Conservation (phyloP, 164 flowering plant species). For the Liriodendron chinense region DNA sequence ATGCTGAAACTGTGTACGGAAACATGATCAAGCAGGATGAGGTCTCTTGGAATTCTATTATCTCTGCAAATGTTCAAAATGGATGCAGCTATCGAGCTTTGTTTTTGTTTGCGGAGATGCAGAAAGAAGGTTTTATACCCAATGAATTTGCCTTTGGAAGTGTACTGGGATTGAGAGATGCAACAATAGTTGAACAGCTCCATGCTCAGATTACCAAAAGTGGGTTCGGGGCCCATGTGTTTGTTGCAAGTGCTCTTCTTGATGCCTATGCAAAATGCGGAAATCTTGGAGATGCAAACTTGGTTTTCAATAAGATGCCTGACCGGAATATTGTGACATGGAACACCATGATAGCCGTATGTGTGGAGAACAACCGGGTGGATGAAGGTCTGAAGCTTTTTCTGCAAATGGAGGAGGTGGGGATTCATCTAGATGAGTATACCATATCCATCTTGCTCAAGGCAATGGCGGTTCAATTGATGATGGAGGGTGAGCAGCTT, state of each 20-base stretch:
- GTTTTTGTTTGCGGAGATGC: constrained; percentile 11
- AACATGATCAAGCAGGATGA: constrained; percentile 9
- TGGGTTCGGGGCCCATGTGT: constrained; percentile 10
- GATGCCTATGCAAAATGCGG: constrained; percentile 13
- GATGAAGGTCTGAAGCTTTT: constrained; percentile 15
- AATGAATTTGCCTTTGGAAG: constrained; percentile 16
- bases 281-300: constrained; percentile 9
- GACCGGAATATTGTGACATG: constrained; percentile 15
- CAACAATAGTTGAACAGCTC: constrained; percentile 12
- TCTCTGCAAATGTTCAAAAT: constrained; percentile 20
- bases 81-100: constrained; percentile 13
- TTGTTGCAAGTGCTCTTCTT: constrained; percentile 20
- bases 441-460: constrained; percentile 18
- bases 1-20: constrained; percentile 13
- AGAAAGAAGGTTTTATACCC: constrained; percentile 9
- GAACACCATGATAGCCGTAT: constrained; percentile 19
- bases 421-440: constrained; percentile 15
- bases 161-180: constrained; percentile 7
- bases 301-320: constrained; percentile 13
- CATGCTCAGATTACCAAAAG: constrained; percentile 21
- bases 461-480: constrained; percentile 6
- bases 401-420: constrained; percentile 14
- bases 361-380: constrained; percentile 5
- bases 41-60: constrained; percentile 19
- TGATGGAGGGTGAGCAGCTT: constrained; percentile 15